A percentile compares a stretch with the other conserved stretches of the same genome.
These are phyloP conservation scores for Canna indica DNA, from an alignment of 176 grass and related monocot species.

Conservation along the genomic window DNA sequence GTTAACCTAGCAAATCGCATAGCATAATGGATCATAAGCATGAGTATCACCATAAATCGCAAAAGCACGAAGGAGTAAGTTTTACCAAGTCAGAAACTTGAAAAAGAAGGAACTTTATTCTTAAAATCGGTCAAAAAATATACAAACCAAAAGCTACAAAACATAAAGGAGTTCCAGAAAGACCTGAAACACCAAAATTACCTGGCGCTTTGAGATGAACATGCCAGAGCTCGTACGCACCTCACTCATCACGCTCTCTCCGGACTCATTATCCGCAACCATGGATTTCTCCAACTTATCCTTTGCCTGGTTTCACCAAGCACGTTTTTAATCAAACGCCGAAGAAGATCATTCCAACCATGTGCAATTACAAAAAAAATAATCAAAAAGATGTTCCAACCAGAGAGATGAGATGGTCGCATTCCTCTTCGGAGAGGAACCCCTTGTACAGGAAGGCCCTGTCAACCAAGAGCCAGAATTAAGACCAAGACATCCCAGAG, in stretches of 20 bases:
- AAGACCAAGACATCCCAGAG: neutral
- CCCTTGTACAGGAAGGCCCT: conserved; percentile 7
- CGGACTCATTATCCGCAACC: conserved; percentile 12
- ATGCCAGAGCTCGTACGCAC: conserved; percentile 6
- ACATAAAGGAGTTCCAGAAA: neutral
- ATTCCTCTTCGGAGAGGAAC: neutral
- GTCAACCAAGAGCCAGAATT: neutral
- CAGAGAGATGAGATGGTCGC: neutral
- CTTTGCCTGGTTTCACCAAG: neutral
- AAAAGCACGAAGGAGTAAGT: neutral
- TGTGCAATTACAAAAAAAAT: neutral
- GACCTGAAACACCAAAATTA: neutral
- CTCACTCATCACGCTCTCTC: conserved; percentile 3
- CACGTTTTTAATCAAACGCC: neutral
- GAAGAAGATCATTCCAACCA: neutral
- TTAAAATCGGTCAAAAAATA: neutral
- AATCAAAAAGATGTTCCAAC: neutral
- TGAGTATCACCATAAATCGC: neutral
- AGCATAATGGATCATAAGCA: neutral
- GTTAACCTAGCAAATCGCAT: neutral
- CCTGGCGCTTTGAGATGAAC: neutral
- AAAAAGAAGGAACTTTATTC: neutral
- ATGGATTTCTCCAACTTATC: conserved; percentile 13
- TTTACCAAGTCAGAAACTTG: neutral
- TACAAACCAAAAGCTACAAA: neutral